These are phyloP conservation scores for Aphanomyces astaci DNA, from an alignment of 352 stramenopile species.

Conservation along the genomic window DNA sequence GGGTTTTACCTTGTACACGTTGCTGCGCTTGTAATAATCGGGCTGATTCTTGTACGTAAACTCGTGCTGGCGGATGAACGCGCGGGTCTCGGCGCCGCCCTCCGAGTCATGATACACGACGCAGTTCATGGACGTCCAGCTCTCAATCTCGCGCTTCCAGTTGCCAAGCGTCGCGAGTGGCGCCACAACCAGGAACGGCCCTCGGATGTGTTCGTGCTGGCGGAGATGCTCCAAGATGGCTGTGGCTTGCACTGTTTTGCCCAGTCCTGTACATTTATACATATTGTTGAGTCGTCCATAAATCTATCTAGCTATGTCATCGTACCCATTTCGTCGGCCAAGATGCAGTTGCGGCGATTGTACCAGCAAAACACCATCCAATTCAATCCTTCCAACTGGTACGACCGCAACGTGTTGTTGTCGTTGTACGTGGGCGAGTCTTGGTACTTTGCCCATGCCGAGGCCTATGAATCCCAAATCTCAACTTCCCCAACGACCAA, in stretches of 20 bases:
- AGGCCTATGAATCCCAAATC: conserved; percentile 34
- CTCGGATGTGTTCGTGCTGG: conserved; percentile 84
- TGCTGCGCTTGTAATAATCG: conserved; percentile 58
- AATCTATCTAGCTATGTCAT: too few relatives aligned
- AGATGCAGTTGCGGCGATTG: conserved; percentile 91
- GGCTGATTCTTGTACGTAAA: conserved; percentile 88
- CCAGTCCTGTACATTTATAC: conserved; percentile 42
- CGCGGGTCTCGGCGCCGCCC: conserved; percentile 82
- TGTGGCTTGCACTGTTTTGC: conserved; percentile 88
- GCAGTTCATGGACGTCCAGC: conserved; percentile 99
- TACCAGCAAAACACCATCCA: conserved; percentile 98
- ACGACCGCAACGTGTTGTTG: conserved; percentile 92
- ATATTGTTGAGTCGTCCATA: too few relatives aligned
- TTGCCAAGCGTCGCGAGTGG: conserved; percentile 97
- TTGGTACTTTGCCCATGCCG: conserved; percentile 81
- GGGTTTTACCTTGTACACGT: conserved; percentile 69
- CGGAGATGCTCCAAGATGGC: conserved; percentile 94
- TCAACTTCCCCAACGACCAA: too few relatives aligned
- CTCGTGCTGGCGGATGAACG: conserved; percentile 93
- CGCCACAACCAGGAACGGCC: conserved; percentile 98
- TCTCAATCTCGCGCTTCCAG: conserved; percentile 98
- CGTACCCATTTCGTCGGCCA: conserved; percentile 81
- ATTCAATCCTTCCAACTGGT: conserved; percentile 98
- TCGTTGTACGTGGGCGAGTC: conserved; percentile 88
- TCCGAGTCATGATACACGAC: conserved; percentile 98